Base-by-base conservation (phyloP, 768 basidiomycete species). In the Suillus sp. region DNA sequence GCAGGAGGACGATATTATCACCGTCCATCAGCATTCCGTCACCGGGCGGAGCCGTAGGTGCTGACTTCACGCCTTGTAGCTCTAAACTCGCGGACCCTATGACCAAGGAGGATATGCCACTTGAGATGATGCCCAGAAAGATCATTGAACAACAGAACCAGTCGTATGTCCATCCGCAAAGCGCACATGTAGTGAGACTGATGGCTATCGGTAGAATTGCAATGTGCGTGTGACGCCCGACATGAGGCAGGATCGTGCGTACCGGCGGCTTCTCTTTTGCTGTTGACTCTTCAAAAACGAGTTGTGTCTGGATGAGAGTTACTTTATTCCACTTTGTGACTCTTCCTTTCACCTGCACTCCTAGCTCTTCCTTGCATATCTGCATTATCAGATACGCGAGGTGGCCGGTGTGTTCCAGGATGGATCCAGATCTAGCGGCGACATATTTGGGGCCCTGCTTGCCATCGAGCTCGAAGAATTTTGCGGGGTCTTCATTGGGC, bases 331-430 rank as follows among this genome's bases (percentile, higher is more conserved):
- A 64, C 5, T 45, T 60, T 0, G 70, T 70, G 11, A 20, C 30
- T 32, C 71, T 71, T 30, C 71, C 68, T 9, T 16, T 3, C n/a
- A 67, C 59, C 14, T 20, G 2, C 4, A 6, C 18, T 1, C 13
- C 27, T 8, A 11, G 13, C 14, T 69, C 25, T 30, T 65, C 67
- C 42, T 64, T 66, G 64, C 69, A 68, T 2, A 51, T 48, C 45
- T 75, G 62, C 48, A 70, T 60, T 10, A 67, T 61, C 13, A 77
- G 53, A 60, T 77, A 58, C 0, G 68, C 76, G 18, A 77, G 18
- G 62, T 76, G 70, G 9, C 71, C 72, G 25, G 73, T 77, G 53
- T 68, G 65, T 47, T 35, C n/a, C 16, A 76, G 66, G 11, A 62
- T 43, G 13, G 69, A 71, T 18, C 74, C 75, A 2, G 76, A 75